Conservation (phyloP, 805 yeast species). For the Metschnikowia lunata region DNA sequence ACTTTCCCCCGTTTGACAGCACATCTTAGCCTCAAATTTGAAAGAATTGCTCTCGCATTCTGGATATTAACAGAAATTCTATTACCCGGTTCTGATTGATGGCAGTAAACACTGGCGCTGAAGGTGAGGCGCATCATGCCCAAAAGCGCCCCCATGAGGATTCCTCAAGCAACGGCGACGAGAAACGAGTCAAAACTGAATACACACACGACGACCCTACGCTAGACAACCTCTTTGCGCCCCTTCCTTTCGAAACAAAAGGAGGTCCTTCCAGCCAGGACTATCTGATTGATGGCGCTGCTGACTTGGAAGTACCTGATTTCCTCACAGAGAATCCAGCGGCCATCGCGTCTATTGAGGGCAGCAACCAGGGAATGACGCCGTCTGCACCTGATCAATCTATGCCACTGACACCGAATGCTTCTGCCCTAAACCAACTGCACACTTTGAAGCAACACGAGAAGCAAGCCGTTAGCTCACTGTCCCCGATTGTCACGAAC, state of each 20-base stretch:
- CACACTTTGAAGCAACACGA: background rate
- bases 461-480: background rate
- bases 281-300: slow-evolving; percentile 8
- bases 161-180: slow-evolving; percentile 2
- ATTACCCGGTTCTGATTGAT: background rate
- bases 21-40: too few species aligned
- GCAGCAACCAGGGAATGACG: background rate
- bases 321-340: slow-evolving; percentile 9
- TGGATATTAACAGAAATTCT: background rate
- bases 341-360: background rate
- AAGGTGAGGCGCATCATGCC: slow-evolving; percentile 1
- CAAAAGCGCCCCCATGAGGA: slow-evolving; percentile 13
- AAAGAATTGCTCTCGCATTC: too few species aligned
- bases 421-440: background rate
- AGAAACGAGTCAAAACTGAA: slow-evolving; percentile 13
- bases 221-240: slow-evolving; percentile 17
- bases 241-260: slow-evolving; percentile 17
- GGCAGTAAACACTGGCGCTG: slow-evolving; percentile 4
- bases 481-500: slow-evolving; percentile 1
- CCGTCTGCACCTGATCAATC: background rate
- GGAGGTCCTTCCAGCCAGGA: slow-evolving; percentile 6
- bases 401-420: slow-evolving; percentile 1
- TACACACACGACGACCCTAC: slow-evolving; percentile 7
- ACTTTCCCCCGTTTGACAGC: too few species aligned
- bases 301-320: slow-evolving; percentile 14